Evolutionary conservation across 495 filamentous ascomycete species (phyloP), one percentile per base, ranked within the genome.

Genomic region (Bryoglossum gracile): DNA sequence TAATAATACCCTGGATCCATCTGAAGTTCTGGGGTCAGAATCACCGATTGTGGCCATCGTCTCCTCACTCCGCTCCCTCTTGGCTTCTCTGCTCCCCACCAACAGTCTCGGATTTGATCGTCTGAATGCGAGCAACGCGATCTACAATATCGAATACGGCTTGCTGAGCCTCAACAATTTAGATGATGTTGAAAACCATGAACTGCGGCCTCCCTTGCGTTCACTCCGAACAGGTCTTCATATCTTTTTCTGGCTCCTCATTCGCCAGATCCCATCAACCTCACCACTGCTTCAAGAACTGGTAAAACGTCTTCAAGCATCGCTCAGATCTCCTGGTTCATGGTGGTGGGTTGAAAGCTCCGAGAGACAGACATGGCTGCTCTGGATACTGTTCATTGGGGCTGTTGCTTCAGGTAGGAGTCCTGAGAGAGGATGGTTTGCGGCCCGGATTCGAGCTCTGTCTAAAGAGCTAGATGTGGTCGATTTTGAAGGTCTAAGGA

Each of bases 301-400:
- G 43, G 50, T 62, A 59, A 11, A 57, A 34, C 8, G 56, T 53
- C 19, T 59, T 37, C 26, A 68, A 59, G 17, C 55, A 25, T 18
- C 34, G 24, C 26, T 66, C 59, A n/a, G 63, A 48, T 39, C 60
- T 11, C 19, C 25, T 3, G 6, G 36, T 5, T 19, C 26, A n/a
- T 26, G 17, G 26, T 51, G 48, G 48, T 51, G 48, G 48, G 23
- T 8, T 14, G 14, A 9, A 13, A 23, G 3, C 6, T 36, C 2
- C 14, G 48, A 51, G 33, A 2, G 40, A 8, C 13, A 38, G 40
- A 19, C 17, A 10, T 51, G 48, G 48, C 17, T 51, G 16, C 32
- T 45, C n/a, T 51, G 48, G 48, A 44, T 45, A 9, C 30, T 51
- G 14, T 51, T 51, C 23, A 26, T 51, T 3, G 48, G 48, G 2